Evolutionary conservation across 2,329 filamentous ascomycete genomes (phyloP).

Genomic region (Botrytis aclada): DNA sequence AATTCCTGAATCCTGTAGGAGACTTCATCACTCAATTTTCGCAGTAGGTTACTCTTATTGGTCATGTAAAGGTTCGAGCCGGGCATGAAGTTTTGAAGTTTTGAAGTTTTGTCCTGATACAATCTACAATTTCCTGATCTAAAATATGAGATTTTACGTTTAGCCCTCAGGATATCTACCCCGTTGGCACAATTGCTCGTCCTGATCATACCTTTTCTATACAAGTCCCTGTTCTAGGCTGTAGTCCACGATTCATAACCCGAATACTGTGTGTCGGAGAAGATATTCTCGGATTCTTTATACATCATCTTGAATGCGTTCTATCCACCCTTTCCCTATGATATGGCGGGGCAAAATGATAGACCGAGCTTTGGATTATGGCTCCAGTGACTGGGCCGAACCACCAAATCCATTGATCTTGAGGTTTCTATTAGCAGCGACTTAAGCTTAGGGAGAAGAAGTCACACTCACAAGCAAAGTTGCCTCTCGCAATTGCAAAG

Average conservation of each 20-base stretch:
- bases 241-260: not conserved
- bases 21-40: not conserved
- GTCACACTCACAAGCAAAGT: slow-evolving; percentile 22
- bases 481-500: slow-evolving; percentile 41
- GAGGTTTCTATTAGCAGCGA: not conserved
- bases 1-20: not conserved
- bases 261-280: not conserved
- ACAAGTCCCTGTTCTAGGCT: not conserved
- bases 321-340: slow-evolving; percentile 18
- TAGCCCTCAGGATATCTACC: not conserved
- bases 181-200: not conserved
- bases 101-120: not conserved
- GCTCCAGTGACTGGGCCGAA: slow-evolving; percentile 38
- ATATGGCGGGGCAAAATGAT: slow-evolving; percentile 38
- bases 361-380: slow-evolving; percentile 33
- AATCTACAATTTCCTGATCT: not conserved
- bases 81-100: not conserved
- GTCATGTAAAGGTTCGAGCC: not conserved
- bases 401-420: slow-evolving; percentile 43
- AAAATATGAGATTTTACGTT: not conserved
- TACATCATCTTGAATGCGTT: not conserved
- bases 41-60: not conserved
- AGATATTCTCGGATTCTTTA: not conserved
- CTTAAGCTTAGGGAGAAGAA: not conserved
- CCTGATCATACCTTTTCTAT: not conserved